Conservation (phyloP, 225 moss, liverwort and hornwort genomes). For the Polytrichum formosum region DNA sequence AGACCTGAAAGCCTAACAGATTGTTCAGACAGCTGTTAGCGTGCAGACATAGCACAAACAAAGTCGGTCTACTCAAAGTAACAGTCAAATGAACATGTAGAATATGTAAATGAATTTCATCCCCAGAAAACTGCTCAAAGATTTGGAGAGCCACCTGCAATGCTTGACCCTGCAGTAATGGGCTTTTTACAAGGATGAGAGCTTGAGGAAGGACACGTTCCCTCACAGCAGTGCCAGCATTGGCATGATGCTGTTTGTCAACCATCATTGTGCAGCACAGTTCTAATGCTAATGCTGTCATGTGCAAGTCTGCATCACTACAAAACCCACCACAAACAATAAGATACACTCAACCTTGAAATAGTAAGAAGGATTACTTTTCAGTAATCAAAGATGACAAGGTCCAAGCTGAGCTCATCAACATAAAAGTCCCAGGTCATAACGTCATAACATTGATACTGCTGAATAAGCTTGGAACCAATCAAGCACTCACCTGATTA, state of each 20-base stretch:
- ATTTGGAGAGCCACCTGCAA: slow-evolving; percentile 62
- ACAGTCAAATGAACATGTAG: too few relatives aligned
- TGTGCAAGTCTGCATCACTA: slow-evolving; percentile 99
- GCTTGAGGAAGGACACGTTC: slow-evolving; percentile 96
- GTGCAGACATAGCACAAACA: too few relatives aligned
- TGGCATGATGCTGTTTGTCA: slow-evolving; percentile 90
- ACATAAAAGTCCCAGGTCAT: too few relatives aligned
- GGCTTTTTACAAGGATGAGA: slow-evolving; percentile 88
- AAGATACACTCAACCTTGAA: not conserved
- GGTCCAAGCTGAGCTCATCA: too few relatives aligned
- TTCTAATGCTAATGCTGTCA: slow-evolving; percentile 97
- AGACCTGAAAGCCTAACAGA: too few relatives aligned
- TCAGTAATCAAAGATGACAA: too few relatives aligned
- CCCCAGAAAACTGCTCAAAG: too few relatives aligned
- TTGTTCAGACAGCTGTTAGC: too few relatives aligned
- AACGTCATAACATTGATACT: too few relatives aligned
- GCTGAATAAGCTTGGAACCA: too few relatives aligned
- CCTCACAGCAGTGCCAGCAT: slow-evolving; percentile 90
- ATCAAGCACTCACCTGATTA: slow-evolving; percentile 44
- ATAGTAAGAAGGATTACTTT: not conserved
- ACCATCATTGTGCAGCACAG: slow-evolving; percentile 99
- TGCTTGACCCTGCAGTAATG: slow-evolving; percentile 96
- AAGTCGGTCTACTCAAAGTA: too few relatives aligned
- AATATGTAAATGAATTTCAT: too few relatives aligned
- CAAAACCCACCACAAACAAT: slow-evolving; percentile 18